Evolutionary conservation across 495 filamentous ascomycete genomes (phyloP).

Genomic region (Neurospora sp.): DNA sequence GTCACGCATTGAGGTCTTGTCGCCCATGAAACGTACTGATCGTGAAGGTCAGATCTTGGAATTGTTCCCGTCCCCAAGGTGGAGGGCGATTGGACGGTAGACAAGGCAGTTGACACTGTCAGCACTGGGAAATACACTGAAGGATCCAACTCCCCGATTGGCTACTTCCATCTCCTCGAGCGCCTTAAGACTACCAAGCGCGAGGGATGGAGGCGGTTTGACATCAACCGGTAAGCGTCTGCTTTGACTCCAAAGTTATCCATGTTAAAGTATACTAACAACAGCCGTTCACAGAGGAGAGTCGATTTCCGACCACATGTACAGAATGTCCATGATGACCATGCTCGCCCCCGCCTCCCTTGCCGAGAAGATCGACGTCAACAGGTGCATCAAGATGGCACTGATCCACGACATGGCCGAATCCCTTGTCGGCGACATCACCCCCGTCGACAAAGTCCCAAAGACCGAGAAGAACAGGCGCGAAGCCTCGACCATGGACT

Average conservation of each 20-base stretch:
- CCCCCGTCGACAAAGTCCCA: slow-evolving; percentile 65
- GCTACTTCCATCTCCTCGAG: slow-evolving; percentile 89
- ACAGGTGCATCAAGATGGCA: slow-evolving; percentile 84
- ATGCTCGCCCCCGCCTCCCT: slow-evolving; percentile 83
- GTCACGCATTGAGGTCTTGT: too few species aligned
- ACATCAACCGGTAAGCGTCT: slow-evolving; percentile 48
- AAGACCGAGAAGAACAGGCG: slow-evolving; percentile 76
- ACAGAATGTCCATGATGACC: slow-evolving; percentile 94
- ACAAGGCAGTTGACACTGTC: slow-evolving; percentile 37
- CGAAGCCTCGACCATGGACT: slow-evolving; percentile 83
- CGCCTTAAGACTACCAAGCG: slow-evolving; percentile 90
- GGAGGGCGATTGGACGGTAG: slow-evolving; percentile 36
- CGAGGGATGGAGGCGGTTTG: slow-evolving; percentile 89
- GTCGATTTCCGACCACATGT: slow-evolving; percentile 97
- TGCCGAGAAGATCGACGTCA: slow-evolving; percentile 56
- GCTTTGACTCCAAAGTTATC: too few species aligned
- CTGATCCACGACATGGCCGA: slow-evolving; percentile 98
- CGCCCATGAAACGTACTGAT: too few species aligned
- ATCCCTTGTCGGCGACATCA: slow-evolving; percentile 88
- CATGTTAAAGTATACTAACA: too few species aligned
- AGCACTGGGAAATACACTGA: slow-evolving; percentile 39
- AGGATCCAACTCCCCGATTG: slow-evolving; percentile 61
- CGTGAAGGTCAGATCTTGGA: slow-evolving; percentile 9
- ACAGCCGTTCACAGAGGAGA: too few species aligned
- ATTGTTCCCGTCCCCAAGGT: slow-evolving; percentile 26